phyloP scores from a whole-genome alignment of 2,329 filamentous ascomycete genomes.

The Chrysosporium keratinophilum region DNA sequence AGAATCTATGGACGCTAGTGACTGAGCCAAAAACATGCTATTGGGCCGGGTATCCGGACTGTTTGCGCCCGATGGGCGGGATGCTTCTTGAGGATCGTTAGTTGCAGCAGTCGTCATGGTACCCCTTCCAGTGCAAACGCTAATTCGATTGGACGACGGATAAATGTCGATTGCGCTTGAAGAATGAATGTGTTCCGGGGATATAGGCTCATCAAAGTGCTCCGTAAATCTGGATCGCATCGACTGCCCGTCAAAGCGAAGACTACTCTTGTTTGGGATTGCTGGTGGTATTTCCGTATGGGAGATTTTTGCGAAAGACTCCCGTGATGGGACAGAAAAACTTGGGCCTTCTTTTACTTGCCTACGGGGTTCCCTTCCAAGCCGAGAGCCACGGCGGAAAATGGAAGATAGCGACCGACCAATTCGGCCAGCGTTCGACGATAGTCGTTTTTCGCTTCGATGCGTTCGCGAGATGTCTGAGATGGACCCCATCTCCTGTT shows the following conservation, averaged over 20 bases:
- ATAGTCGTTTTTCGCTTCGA: slow-evolving; percentile 5
- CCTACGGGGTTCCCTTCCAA: slow-evolving; percentile 1
- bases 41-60: slow-evolving; percentile 43
- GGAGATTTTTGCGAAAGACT: slow-evolving; percentile 59
- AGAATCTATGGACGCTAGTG: slow-evolving; percentile 85
- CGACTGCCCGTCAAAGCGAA: slow-evolving; percentile 51
- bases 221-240: slow-evolving; percentile 87
- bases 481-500: slow-evolving; percentile 1
- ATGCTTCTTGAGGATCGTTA: slow-evolving; percentile 24
- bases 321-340: slow-evolving; percentile 85
- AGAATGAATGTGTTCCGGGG: slow-evolving; percentile 65
- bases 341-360: slow-evolving; percentile 7
- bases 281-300: slow-evolving; percentile 24
- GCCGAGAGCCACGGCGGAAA: slow-evolving; percentile 53
- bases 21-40: slow-evolving; percentile 56
- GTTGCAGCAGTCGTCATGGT: slow-evolving; percentile 17
- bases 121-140: slow-evolving; percentile 2
- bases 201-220: slow-evolving; percentile 76
- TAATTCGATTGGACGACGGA: slow-evolving; percentile 11
- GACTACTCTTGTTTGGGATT: slow-evolving; percentile 33
- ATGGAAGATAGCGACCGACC: slow-evolving; percentile 55
- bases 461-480: slow-evolving; percentile 5
- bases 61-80: slow-evolving; percentile 29
- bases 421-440: slow-evolving; percentile 20
- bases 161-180: slow-evolving; percentile 51